A percentile compares a stretch with the other conserved stretches of the same genome.
These are phyloP conservation scores for Bipolaris oryzae DNA, from an alignment of 2,329 filamentous ascomycete species.

Conservation along the genomic window DNA sequence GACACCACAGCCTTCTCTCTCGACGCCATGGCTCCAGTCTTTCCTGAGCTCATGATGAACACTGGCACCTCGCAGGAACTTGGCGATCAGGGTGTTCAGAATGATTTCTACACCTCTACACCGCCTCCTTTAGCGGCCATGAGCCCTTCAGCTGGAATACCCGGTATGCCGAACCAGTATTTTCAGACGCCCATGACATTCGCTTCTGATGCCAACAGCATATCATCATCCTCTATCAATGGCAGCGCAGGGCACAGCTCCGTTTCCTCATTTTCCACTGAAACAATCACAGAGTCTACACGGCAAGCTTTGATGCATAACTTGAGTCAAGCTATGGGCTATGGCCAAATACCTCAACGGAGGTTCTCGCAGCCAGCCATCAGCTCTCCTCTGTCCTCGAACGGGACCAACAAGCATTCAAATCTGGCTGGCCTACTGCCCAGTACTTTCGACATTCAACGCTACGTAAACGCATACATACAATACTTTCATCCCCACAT, in stretches of 20 bases:
- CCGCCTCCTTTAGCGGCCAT: constrained; percentile 76
- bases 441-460: constrained; percentile 82
- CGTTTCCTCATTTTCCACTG: constrained; percentile 65
- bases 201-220: constrained; percentile 68
- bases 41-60: constrained; percentile 70
- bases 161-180: constrained; percentile 65
- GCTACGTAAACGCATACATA: constrained; percentile 88
- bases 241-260: constrained; percentile 68
- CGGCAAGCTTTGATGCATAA: constrained; percentile 67
- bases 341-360: constrained; percentile 55
- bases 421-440: constrained; percentile 67
- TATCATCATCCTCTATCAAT: constrained; percentile 71
- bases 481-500: constrained; percentile 92
- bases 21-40: constrained; percentile 74
- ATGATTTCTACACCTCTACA: constrained; percentile 78
- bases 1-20: constrained; percentile 71
- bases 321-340: constrained; percentile 64
- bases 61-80: constrained; percentile 80
- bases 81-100: constrained; percentile 69
- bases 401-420: constrained; percentile 40
- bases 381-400: constrained; percentile 58
- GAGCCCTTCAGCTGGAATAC: constrained; percentile 70
- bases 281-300: constrained; percentile 70
- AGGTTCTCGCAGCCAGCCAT: constrained; percentile 66
- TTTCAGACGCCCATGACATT: constrained; percentile 71